Evolutionary conservation across 345 rosid genomes (phyloP).

Genomic region (Erucastrum elatum): DNA sequence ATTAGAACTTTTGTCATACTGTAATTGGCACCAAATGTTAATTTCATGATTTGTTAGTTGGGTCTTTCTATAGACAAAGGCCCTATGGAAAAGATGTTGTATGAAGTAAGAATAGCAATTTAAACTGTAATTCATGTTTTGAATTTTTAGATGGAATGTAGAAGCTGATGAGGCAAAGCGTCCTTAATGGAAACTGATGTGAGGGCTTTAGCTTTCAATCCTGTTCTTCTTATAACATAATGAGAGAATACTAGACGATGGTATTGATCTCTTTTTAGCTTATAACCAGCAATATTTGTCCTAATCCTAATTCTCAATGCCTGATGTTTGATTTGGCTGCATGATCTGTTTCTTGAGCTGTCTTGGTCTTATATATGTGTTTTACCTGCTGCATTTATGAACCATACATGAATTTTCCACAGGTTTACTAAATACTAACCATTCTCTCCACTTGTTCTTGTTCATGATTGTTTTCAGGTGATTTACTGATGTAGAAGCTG

Average conservation of each 20-base stretch:
- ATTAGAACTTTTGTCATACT: not conserved
- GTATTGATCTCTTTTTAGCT: too few species aligned
- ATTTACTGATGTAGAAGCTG: not conserved
- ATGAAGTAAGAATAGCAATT: too few species aligned
- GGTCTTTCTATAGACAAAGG: not conserved
- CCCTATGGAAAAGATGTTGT: too few species aligned
- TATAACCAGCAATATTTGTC: not conserved
- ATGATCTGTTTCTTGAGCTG: not conserved
- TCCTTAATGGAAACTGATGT: too few species aligned
- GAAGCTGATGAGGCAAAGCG: too few species aligned
- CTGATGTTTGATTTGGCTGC: not conserved
- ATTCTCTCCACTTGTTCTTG: not conserved
- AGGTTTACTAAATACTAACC: not conserved
- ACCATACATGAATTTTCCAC: not conserved
- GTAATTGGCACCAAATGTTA: not conserved
- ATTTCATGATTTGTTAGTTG: not conserved
- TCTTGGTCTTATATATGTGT: not conserved
- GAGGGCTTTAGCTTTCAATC: too few species aligned
- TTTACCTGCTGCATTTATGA: slow-evolving; percentile 3
- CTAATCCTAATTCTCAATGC: not conserved
- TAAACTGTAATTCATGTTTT: too few species aligned
- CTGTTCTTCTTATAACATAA: too few species aligned
- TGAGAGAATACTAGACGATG: too few species aligned
- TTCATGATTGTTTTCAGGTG: slow-evolving; percentile 25
- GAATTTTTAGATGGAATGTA: too few species aligned